phyloP scores from a whole-genome alignment of 2,329 filamentous ascomycete species.

The Aspergillus latus region DNA sequence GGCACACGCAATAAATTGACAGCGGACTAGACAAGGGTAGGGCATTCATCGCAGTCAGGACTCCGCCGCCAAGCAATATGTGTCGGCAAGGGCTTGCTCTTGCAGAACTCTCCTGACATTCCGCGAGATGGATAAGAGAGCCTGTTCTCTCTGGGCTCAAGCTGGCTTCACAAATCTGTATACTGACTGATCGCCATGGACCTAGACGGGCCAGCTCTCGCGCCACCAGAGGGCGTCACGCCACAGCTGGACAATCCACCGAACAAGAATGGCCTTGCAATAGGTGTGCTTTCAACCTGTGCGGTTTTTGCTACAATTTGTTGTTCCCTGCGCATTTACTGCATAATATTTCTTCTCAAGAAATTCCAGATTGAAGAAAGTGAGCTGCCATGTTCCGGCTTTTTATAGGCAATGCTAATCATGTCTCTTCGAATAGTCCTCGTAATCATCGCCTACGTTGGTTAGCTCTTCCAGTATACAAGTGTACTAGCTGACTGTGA shows the following conservation, averaged over 20 bases:
- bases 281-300: conserved; percentile 23
- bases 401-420: background rate
- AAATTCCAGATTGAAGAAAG: conserved; percentile 24
- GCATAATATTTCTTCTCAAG: conserved; percentile 19
- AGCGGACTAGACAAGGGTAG: too few relatives aligned
- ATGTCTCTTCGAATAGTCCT: background rate
- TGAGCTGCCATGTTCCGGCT: background rate
- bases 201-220: conserved; percentile 18
- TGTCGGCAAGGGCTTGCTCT: too few relatives aligned
- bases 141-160: too few relatives aligned
- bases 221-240: conserved; percentile 20
- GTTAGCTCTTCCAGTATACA: background rate
- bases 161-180: too few relatives aligned
- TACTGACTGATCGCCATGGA: too few relatives aligned
- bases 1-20: too few relatives aligned
- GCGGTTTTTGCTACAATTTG: conserved; percentile 21
- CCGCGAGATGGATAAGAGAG: too few relatives aligned
- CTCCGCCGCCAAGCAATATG: too few relatives aligned
- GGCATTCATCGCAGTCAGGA: too few relatives aligned
- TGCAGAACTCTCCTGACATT: too few relatives aligned
- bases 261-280: conserved; percentile 23
- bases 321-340: conserved; percentile 19
- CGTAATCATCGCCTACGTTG: conserved; percentile 15
- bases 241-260: conserved; percentile 25
- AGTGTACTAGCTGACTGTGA: background rate